Conservation (phyloP, 1,284 basidiomycete species). For the Leccinum fuscescens region DNA sequence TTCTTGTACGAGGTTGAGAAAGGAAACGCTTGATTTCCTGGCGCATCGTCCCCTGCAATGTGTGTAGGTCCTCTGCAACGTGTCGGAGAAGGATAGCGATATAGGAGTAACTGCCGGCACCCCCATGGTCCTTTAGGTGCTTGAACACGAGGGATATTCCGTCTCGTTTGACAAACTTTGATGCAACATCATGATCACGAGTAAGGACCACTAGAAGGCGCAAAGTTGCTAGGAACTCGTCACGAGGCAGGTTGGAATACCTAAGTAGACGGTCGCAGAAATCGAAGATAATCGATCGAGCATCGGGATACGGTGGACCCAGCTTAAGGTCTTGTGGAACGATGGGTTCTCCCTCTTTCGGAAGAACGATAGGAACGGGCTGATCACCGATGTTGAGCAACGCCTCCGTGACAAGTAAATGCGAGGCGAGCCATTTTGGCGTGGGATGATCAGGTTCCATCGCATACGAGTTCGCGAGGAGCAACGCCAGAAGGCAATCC, state of each 20-base stretch:
- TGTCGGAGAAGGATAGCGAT: slow-evolving; percentile 89
- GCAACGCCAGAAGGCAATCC: too few species aligned
- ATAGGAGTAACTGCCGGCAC: slow-evolving; percentile 76
- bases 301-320: slow-evolving; percentile 62
- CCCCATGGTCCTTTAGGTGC: slow-evolving; percentile 57
- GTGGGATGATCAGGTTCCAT: slow-evolving; percentile 49
- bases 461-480: slow-evolving; percentile 18
- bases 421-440: slow-evolving; percentile 84
- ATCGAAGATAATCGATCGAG: slow-evolving; percentile 69
- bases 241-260: slow-evolving; percentile 57
- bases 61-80: slow-evolving; percentile 75
- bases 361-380: slow-evolving; percentile 43
- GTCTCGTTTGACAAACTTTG: too few species aligned
- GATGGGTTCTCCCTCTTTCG: slow-evolving; percentile 68
- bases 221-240: slow-evolving; percentile 78
- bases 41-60: slow-evolving; percentile 73
- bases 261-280: slow-evolving; percentile 67
- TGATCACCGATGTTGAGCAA: slow-evolving; percentile 77
- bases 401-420: slow-evolving; percentile 82
- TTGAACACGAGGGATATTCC: slow-evolving; percentile 68
- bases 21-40: slow-evolving; percentile 82
- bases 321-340: slow-evolving; percentile 47
- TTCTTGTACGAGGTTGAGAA: slow-evolving; percentile 64
- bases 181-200: slow-evolving; percentile 44
- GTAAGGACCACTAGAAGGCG: slow-evolving; percentile 81